Evolutionary conservation across 2,329 filamentous ascomycete species (phyloP), one percentile per base, ranked within the genome.

Genomic region (Fusarium secorum): DNA sequence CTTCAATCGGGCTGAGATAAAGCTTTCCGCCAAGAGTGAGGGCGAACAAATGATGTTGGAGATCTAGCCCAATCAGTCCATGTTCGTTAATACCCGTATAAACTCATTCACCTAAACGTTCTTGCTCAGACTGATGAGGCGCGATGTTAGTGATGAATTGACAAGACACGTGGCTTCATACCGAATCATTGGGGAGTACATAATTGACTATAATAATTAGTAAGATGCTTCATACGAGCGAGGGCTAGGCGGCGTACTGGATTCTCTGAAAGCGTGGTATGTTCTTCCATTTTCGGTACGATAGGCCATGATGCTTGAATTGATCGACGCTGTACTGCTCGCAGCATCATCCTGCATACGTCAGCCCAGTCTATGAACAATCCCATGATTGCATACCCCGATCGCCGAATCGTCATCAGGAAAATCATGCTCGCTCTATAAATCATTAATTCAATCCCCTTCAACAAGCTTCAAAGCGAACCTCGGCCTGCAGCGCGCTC

Each of bases 231-330:
- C 2, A 7, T 5, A 9, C 6, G 8, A 9, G 4, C 1, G 20
- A 17, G 20, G 3, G 5, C 0, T 0, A 60, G n/a, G n/a, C n/a
- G n/a, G n/a, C 76, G 63, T 51, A 79, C 78, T 79, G 1, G 72
- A 73, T 28, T 77, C 75, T 32, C 71, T 74, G 49, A 72, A 81
- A 11, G 79, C 73, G 54, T 83, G 79, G 41, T 82, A 83, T 1
- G 79, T 82, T 20, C 81, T 72, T 4, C 81, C 81, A 63, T 82
- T 80, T 55, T 83, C 81, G 14, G 77, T 73, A 9, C 80, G 78
- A 68, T 79, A 80, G 10, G 77, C 68, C 39, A 77, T 63, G 44
- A 83, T 80, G 60, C 79, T 83, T 2, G 80, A 80, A 20, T 73
- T 69, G n/a, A 81, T 71, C 5, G 79, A 81, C 0, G 71, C 73